Conservation (phyloP, 164 flowering plant genomes). For the Vitis vinifera region ASM3070453v1 NC_081822.1:11301501-11302000, state of each 20-base stretch:
- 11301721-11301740: constrained; percentile 61
- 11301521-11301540: no score
- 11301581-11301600: no score
- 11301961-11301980: background rate
- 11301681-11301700: no score
- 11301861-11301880: background rate
- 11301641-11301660: no score
- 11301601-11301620: no score
- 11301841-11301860: constrained; percentile 2
- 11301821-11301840: constrained; percentile 16
- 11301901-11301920: background rate
- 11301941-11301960: background rate
- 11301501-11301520: no score
- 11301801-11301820: constrained; percentile 43
- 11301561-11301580: no score
- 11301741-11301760: constrained; percentile 50
- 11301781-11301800: constrained; percentile 24
- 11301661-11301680: no score
- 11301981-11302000: no score
- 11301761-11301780: constrained; percentile 48
- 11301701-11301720: constrained; percentile 37
- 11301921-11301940: background rate
- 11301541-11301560: no score
- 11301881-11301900: constrained; percentile 6
- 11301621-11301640: no score